Base-by-base conservation (phyloP, 129 eudicot species). In the Saposhnikovia divaricata region DNA sequence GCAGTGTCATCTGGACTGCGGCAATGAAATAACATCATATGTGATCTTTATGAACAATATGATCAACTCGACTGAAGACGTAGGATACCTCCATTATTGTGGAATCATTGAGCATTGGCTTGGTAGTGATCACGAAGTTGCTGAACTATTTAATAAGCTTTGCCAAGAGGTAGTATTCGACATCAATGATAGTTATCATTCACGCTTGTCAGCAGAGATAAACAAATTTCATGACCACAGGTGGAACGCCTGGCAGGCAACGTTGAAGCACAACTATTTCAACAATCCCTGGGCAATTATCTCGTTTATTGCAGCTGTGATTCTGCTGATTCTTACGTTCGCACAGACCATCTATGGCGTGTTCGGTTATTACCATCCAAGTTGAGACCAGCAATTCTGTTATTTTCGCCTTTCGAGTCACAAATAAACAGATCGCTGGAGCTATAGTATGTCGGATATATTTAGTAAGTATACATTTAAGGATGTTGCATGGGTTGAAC, bases 41-140 rank as follows among this genome's bases (percentile, higher is more conserved):
- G 87, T 92, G 46, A 90, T 92, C 38, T 94, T 94, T 74, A 87
- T 94, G 98, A 96, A 92, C 78, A 91, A 92, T 75, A 80, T 94
- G 88, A 92, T 94, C 40, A 87, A 92, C 81, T 90, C 93, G 14
- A 88, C 89, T 10, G 87, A 59, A 23, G 97, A 91, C 44, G 96
- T 91, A 10, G 87, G 86, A 7, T 87, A 90, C 84, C 89, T 90
- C 3, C 97, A 94, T 55, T 86, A 88, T 46, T 82, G 90, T 72
- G 98, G 97, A 66, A 93, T 93, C 18, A 74, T 94, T 21, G 93
- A 86, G 89, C 93, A 90, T n/a, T 90, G 93, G 96, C 85, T 91
- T 46, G 96, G 92, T 25, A 90, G 87, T 45, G 96, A 94, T 79
- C 89, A 84, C 0, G 94, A 92, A 39, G 92, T 94, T n/a, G 97